Evolutionary conservation across 2,329 filamentous ascomycete species (phyloP), one percentile per base, ranked within the genome.

Genomic region (Hypoxylon sp.): DNA sequence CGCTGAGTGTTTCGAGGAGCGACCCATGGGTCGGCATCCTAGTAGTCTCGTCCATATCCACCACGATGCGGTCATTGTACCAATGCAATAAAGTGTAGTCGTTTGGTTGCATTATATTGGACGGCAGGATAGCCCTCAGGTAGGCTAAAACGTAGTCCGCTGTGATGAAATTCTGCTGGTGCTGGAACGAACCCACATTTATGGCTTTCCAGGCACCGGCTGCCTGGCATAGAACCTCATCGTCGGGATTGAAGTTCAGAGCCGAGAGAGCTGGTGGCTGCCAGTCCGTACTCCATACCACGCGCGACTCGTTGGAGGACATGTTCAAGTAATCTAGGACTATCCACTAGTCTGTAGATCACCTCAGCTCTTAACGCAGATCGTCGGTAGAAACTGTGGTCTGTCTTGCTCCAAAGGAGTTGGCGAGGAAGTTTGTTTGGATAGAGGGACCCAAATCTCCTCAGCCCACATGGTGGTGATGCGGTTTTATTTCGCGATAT

Each of bases 171-270:
- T 11, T 40, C 20, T 25, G 20, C 1, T 57, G 17, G 2, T 46
- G 35, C 8, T 61, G 51, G 27, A 53, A 25, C 42, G 35, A 13
- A 27, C 22, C 33, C 25, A 56, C 25, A 13, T 11, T 48, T 8
- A 20, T 20, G 14, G 64, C 64, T 31, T 56, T 56, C 56, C 56
- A 61, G n/a, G 56, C 63, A 25, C 63, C 63, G 13, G 57, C 56
- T 20, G 50, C 56, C 17, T 3, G 8, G 33, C 63, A 61, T 27
- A 56, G 11, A 13, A 17, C 33, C 35, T 31, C 35, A 17, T 57
- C 37, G 11, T 22, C 8, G 3, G 64, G 46, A 5, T 61, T 20
- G n/a, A 61, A 54, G 8, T 61, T 61, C 14, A 66, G 22, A 13
- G 50, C 53, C 10, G 46, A 57, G 10, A 54, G 6, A 7, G 50